Evolutionary conservation across 345 rosid species (phyloP).

Genomic region (Anastatica hierochuntica): DNA sequence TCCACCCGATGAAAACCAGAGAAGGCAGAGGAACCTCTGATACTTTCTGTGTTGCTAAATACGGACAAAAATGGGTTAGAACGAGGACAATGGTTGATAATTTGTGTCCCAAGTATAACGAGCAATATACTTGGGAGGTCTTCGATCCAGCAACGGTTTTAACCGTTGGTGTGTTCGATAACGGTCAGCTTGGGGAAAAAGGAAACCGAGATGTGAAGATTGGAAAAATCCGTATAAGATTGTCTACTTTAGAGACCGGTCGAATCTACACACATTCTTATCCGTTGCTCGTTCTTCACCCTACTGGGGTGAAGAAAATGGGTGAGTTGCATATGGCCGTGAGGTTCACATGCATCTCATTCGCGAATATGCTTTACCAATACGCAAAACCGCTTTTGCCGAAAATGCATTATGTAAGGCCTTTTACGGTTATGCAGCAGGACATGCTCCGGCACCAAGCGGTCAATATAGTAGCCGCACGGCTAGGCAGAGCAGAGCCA

Average conservation of each 20-base stretch:
- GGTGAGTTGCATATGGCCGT: conserved; percentile 92
- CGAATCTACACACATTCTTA: conserved; percentile 88
- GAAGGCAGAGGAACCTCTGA: conserved; percentile 85
- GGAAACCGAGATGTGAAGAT: conserved; percentile 61
- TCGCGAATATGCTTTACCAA: conserved; percentile 75
- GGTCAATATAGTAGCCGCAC: conserved; percentile 60
- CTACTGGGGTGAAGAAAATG: conserved; percentile 89
- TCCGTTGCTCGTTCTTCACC: conserved; percentile 82
- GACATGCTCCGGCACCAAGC: conserved; percentile 90
- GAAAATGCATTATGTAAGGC: conserved; percentile 85
- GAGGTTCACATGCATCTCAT: conserved; percentile 68
- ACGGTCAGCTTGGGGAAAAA: conserved; percentile 75
- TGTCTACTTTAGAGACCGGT: conserved; percentile 84
- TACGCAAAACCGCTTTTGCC: conserved; percentile 83
- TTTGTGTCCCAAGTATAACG: conserved; percentile 75
- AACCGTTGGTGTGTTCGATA: conserved; percentile 87
- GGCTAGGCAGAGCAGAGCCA: conserved; percentile 89
- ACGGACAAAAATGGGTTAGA: conserved; percentile 95
- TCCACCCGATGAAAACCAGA: conserved; percentile 89
- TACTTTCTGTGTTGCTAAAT: conserved; percentile 91
- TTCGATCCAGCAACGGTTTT: conserved; percentile 90
- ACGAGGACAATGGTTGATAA: conserved; percentile 85
- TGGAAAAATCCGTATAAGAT: conserved; percentile 88
- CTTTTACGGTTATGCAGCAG: conserved; percentile 75
- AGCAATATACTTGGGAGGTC: conserved; percentile 97